Evolutionary conservation across 2,329 filamentous ascomycete species (phyloP).

Genomic region (Stagonosporopsis vannaccii): DNA sequence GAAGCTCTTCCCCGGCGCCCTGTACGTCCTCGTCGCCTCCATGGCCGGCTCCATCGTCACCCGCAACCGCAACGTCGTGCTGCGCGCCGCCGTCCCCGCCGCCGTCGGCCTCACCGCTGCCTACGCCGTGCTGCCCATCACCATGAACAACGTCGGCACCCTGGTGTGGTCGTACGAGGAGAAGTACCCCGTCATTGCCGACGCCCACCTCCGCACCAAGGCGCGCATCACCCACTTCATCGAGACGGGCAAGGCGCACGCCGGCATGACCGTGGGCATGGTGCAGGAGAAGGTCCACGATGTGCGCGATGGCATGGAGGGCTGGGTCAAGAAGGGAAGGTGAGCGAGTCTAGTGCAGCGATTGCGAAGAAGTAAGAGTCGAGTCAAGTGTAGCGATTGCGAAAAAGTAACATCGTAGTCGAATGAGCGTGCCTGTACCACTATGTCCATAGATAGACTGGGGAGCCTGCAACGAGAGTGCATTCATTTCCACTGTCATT

Average conservation of each 20-base stretch:
- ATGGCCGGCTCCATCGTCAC: slow-evolving; percentile 95
- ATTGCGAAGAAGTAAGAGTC: too few relatives aligned
- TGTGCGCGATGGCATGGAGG: slow-evolving; percentile 79
- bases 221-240: slow-evolving; percentile 73
- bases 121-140: slow-evolving; percentile 85
- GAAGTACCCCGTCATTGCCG: slow-evolving; percentile 80
- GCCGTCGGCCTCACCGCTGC: slow-evolving; percentile 83
- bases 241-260: slow-evolving; percentile 77
- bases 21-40: slow-evolving; percentile 91
- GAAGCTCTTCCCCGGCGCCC: slow-evolving; percentile 83
- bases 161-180: slow-evolving; percentile 93
- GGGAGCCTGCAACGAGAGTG: neutral
- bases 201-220: slow-evolving; percentile 77
- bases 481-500: slow-evolving; percentile 2
- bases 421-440: neutral
- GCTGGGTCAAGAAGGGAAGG: slow-evolving; percentile 91
- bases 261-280: slow-evolving; percentile 72
- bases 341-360: slow-evolving; percentile 51
- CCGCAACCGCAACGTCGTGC: slow-evolving; percentile 83
- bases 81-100: slow-evolving; percentile 78
- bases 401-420: too few relatives aligned
- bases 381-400: neutral
- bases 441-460: neutral
- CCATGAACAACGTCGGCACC: slow-evolving; percentile 86
- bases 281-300: slow-evolving; percentile 82